A percentile compares a stretch with the other conserved stretches of the same genome.
phyloP scores from a whole-genome alignment of 169 alveolate species.

The Cytauxzoon felis region DNA sequence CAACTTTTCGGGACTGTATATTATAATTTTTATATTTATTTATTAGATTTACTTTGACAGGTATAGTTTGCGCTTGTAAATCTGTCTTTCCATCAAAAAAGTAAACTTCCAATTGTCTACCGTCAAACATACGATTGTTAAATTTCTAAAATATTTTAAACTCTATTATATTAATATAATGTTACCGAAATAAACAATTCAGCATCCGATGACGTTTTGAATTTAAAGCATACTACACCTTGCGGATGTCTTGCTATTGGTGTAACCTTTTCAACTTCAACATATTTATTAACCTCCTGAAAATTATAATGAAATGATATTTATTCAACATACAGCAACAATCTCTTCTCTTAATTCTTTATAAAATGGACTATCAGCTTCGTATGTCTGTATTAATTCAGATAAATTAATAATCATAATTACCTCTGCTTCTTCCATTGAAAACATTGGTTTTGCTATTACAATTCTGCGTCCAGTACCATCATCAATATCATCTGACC shows the following conservation, averaged over 20 bases:
- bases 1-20: too few relatives aligned
- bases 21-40: too few relatives aligned
- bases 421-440: constrained; percentile 68
- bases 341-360: constrained; percentile 58
- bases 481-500: constrained; percentile 68
- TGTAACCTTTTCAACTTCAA: constrained; percentile 50
- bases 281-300: constrained; percentile 54
- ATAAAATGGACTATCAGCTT: constrained; percentile 58
- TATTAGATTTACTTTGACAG: constrained; percentile 26
- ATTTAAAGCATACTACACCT: constrained; percentile 81
- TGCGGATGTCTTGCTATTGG: constrained; percentile 80
- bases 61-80: constrained; percentile 74
- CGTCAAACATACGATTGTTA: constrained; percentile 74
- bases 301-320: neutral
- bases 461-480: constrained; percentile 72
- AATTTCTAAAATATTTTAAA: constrained; percentile 59
- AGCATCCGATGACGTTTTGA: constrained; percentile 79
- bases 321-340: constrained; percentile 15
- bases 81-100: constrained; percentile 83
- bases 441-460: constrained; percentile 70
- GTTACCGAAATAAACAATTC: constrained; percentile 63
- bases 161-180: constrained; percentile 7
- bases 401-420: neutral
- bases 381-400: constrained; percentile 16
- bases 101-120: constrained; percentile 76